Percentiles rank a stretch among this genome's conserved stretches.
Conservation (phyloP, 768 basidiomycete species). For the Imleria badia region DNA sequence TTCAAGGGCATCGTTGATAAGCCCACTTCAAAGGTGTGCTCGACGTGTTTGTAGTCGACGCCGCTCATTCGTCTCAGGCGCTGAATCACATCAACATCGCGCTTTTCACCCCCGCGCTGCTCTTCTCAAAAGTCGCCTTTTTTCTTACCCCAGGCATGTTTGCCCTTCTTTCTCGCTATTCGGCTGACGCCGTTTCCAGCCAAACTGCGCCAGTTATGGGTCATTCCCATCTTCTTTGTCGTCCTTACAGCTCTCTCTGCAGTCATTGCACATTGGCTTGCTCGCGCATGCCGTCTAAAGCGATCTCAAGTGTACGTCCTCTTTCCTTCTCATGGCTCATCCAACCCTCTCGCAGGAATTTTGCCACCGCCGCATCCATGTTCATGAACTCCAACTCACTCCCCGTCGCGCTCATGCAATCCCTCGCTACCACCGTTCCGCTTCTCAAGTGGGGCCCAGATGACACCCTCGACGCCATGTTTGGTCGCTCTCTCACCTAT, state of each 20-base stretch:
- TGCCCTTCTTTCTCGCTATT: background rate
- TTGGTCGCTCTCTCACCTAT: conserved; percentile 87
- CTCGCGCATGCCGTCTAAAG: no score
- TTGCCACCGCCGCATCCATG: no score
- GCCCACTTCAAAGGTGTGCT: conserved; percentile 76
- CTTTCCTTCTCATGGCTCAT: background rate
- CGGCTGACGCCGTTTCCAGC: conserved; percentile 4
- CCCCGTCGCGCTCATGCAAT: conserved; percentile 93
- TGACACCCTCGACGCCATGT: conserved; percentile 85
- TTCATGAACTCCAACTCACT: conserved; percentile 96
- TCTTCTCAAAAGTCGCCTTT: conserved; percentile 96
- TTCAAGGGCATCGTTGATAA: conserved; percentile 81
- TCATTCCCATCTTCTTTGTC: no score
- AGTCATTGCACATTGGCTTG: no score
- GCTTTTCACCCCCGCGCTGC: conserved; percentile 82
- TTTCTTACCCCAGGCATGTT: conserved; percentile 72
- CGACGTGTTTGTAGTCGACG: background rate
- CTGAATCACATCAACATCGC: conserved; percentile 83
- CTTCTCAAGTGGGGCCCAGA: conserved; percentile 78
- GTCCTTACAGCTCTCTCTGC: no score
- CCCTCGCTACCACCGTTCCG: conserved; percentile 79
- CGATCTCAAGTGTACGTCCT: no score
- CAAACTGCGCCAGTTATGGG: no score
- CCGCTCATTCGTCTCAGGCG: conserved; percentile 43
- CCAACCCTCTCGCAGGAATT: conserved; percentile 46